These are phyloP conservation scores for Chrysoporthe cubensis DNA, from an alignment of 2,329 filamentous ascomycete species.

Conservation along the genomic window DNA sequence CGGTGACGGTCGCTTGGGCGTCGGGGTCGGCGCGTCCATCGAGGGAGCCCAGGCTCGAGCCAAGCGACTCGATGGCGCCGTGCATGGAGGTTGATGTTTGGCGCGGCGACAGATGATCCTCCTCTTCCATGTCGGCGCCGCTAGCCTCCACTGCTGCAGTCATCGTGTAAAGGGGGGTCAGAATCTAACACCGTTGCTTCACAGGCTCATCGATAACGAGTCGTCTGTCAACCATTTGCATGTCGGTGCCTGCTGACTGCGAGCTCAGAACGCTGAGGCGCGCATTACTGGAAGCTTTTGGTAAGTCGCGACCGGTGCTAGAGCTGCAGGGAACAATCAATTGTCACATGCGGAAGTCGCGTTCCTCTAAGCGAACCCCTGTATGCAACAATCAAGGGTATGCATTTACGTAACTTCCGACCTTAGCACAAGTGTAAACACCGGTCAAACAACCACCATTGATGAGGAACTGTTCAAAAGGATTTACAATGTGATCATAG, in stretches of 20 bases:
- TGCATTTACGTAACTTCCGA: conserved; percentile 1
- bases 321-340: conserved; percentile 5
- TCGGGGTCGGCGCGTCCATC: conserved; percentile 65
- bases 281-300: conserved; percentile 17
- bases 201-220: neutral
- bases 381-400: conserved; percentile 15
- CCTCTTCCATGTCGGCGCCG: conserved; percentile 35
- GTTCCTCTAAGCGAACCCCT: neutral
- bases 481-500: neutral
- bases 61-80: conserved; percentile 38
- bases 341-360: neutral
- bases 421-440: neutral
- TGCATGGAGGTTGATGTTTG: conserved; percentile 41
- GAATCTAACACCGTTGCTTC: neutral
- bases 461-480: neutral
- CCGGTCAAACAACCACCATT: neutral
- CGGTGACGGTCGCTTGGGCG: conserved; percentile 70
- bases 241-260: conserved; percentile 5
- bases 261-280: conserved; percentile 3
- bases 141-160: conserved; percentile 28
- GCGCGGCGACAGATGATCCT: conserved; percentile 41
- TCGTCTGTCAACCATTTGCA: neutral
- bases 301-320: conserved; percentile 3
- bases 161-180: conserved; percentile 27
- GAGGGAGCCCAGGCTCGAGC: conserved; percentile 46